Percentiles rank a stretch among this genome's conserved stretches.
phyloP scores from a whole-genome alignment of 2,329 filamentous ascomycete species.

The Cercospora zeae-maydis region DNA sequence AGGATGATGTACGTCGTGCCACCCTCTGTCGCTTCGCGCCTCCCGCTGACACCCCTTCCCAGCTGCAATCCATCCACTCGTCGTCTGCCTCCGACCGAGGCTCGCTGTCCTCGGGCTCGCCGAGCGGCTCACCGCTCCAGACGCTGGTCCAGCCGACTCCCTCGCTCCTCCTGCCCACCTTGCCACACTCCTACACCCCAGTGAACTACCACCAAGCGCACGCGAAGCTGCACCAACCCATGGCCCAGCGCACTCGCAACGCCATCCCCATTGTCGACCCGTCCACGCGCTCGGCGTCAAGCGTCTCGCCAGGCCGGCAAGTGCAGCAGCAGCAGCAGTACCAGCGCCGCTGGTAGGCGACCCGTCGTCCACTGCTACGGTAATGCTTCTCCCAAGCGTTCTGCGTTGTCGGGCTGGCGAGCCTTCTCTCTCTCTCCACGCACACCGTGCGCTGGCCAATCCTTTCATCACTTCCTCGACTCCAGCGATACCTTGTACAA shows the following conservation, averaged over 20 bases:
- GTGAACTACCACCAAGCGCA: conserved; percentile 60
- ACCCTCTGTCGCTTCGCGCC: conserved; percentile 19
- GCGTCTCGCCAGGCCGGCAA: conserved; percentile 62
- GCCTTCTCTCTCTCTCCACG: conserved; percentile 17
- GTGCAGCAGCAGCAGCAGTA: conserved; percentile 62
- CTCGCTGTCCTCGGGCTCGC: conserved; percentile 90
- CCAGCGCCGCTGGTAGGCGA: conserved; percentile 47
- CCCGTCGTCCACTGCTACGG: conserved; percentile 13
- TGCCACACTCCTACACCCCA: conserved; percentile 42
- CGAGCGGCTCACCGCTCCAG: conserved; percentile 85
- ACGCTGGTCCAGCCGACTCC: conserved; percentile 71
- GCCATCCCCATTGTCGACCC: conserved; percentile 98
- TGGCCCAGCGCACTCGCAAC: conserved; percentile 84
- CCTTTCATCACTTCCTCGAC: conserved; percentile 7
- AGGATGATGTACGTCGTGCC: conserved; percentile 70
- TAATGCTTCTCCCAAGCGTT: conserved; percentile 21
- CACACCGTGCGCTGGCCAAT: conserved; percentile 10
- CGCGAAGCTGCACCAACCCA: conserved; percentile 86
- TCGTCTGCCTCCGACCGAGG: conserved; percentile 87
- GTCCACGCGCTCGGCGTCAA: conserved; percentile 83
- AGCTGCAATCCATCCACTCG: conserved; percentile 82
- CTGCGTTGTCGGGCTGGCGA: conserved; percentile 29
- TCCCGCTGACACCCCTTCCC: conserved; percentile 38
- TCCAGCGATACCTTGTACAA: conserved; percentile 29
- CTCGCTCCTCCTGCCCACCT: conserved; percentile 65